phyloP scores from a whole-genome alignment of 129 eudicot species.

The Saposhnikovia divaricata region DNA sequence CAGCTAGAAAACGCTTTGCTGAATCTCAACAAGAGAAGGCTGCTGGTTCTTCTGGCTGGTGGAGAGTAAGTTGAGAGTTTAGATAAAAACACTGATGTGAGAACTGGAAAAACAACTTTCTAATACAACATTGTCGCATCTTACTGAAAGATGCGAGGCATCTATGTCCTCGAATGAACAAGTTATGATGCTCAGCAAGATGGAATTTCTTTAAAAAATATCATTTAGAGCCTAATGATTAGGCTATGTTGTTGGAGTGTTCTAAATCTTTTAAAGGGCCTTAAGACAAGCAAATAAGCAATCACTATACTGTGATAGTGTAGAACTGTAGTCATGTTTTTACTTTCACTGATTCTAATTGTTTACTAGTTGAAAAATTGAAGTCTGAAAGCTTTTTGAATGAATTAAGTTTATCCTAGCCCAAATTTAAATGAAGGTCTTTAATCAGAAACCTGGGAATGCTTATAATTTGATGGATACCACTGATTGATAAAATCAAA shows the following conservation, averaged over 20 bases:
- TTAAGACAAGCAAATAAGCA: not conserved
- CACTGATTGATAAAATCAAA: too few species aligned
- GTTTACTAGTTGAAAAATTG: not conserved
- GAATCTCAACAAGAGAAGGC: slow-evolving; percentile 72
- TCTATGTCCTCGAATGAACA: not conserved
- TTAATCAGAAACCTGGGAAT: not conserved
- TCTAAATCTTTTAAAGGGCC: not conserved
- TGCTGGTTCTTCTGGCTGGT: slow-evolving; percentile 68
- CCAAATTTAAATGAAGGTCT: not conserved
- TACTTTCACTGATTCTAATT: not conserved
- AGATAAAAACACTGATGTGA: not conserved
- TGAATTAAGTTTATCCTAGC: not conserved
- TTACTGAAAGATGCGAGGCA: not conserved
- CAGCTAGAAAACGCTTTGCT: slow-evolving; percentile 52
- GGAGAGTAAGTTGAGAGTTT: slow-evolving; percentile 67
- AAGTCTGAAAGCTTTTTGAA: not conserved
- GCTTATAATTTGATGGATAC: not conserved
- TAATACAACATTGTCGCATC: not conserved
- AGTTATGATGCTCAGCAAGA: not conserved
- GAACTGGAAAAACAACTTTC: not conserved
- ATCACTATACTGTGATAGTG: not conserved
- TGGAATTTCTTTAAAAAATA: not conserved
- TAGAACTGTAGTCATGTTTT: not conserved
- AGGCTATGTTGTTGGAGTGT: not conserved
- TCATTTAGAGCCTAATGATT: not conserved